Conservation (phyloP, 305 asterid genomes). For the Fraxinus nigra region DNA sequence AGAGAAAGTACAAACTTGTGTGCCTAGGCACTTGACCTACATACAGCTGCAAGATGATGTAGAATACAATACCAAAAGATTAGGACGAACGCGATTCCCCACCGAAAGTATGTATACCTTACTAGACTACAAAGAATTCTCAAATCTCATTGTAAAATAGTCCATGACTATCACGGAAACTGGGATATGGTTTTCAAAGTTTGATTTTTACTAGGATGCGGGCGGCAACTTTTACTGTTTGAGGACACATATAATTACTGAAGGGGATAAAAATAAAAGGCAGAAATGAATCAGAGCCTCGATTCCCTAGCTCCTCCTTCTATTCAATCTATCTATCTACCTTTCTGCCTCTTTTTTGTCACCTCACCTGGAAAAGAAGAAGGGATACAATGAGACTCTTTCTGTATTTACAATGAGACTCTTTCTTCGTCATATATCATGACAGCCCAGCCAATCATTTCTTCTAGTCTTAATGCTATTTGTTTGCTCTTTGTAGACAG, state of each 20-base stretch:
- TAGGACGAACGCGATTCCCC: neutral
- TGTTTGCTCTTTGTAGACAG: slow-evolving; percentile 16
- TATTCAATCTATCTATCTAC: slow-evolving; percentile 16
- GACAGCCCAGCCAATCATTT: slow-evolving; percentile 39
- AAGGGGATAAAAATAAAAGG: slow-evolving; percentile 30
- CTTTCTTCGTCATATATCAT: slow-evolving; percentile 27
- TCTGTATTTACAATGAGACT: slow-evolving; percentile 25
- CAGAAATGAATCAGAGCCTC: neutral
- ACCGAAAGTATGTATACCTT: no score
- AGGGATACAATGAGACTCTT: slow-evolving; percentile 18
- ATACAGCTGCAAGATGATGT: neutral
- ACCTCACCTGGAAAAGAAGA: slow-evolving; percentile 36
- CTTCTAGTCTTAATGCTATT: slow-evolving; percentile 1
- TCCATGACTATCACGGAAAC: no score
- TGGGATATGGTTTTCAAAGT: no score
- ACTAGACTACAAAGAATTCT: no score
- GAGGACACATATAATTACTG: neutral
- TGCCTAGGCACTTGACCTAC: neutral
- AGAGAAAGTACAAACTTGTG: neutral
- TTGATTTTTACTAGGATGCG: no score
- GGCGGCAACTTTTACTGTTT: no score
- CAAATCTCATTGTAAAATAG: no score
- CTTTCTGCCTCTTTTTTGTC: slow-evolving; percentile 23
- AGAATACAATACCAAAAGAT: neutral
- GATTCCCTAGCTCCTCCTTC: slow-evolving; percentile 22